phyloP scores from a whole-genome alignment of 2,329 filamentous ascomycete species.

The Trichoderma sp. region DNA sequence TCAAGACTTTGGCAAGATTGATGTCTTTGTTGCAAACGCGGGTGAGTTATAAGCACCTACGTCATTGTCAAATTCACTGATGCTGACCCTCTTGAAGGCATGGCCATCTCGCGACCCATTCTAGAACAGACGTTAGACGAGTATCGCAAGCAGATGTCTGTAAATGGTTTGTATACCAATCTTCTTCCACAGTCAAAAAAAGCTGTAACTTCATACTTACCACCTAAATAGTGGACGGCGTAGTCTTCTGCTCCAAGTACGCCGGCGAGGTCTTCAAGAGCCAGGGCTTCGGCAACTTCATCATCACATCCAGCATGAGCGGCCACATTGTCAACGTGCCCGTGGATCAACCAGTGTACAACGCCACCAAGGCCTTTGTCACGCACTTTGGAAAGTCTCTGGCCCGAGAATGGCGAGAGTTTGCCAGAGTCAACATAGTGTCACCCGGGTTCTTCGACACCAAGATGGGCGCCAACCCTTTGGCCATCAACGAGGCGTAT shows the following conservation, averaged over 20 bases:
- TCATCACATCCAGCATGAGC: conserved; percentile 6
- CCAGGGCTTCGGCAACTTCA: background rate
- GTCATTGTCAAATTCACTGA: background rate
- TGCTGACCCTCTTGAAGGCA: background rate
- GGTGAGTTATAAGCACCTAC: background rate
- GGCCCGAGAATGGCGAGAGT: conserved; percentile 6
- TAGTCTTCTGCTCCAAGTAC: conserved; percentile 7
- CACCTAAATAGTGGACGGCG: background rate
- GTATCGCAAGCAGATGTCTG: conserved; percentile 8
- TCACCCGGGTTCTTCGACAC: conserved; percentile 10
- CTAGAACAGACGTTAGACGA: conserved; percentile 2
- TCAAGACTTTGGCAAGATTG: conserved; percentile 1
- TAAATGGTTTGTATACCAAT: background rate
- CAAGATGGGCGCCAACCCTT: background rate
- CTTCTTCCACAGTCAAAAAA: too few relatives aligned
- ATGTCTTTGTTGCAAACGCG: conserved; percentile 10
- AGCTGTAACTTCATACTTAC: background rate
- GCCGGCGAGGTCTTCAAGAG: background rate
- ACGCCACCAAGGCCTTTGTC: conserved; percentile 5
- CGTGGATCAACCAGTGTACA: conserved; percentile 5
- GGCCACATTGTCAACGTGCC: conserved; percentile 9
- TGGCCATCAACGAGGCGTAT: conserved; percentile 1
- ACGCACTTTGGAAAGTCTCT: conserved; percentile 11
- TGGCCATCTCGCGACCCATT: background rate
- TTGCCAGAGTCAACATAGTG: conserved; percentile 8